These are phyloP conservation scores for Tilletia indica DNA, from an alignment of 1,284 basidiomycete species.

Conservation along the genomic window DNA sequence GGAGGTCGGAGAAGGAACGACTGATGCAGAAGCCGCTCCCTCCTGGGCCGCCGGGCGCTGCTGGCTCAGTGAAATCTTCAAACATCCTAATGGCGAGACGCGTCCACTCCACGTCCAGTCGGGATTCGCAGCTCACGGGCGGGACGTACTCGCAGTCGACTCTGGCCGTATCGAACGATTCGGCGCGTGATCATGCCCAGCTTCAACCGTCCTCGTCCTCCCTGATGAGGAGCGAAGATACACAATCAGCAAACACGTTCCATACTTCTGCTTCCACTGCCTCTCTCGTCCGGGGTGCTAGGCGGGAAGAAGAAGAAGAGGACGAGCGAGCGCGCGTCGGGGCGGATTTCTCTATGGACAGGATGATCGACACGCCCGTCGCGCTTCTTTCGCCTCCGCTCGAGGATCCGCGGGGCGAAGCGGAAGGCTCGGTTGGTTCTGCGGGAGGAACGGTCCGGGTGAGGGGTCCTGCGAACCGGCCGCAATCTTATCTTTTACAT, in stretches of 20 bases:
- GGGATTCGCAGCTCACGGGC: too few species aligned
- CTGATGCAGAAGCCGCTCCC: constrained; percentile 3
- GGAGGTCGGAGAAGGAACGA: neutral
- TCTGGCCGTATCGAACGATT: neutral
- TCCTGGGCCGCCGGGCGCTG: neutral
- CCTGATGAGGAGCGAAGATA: too few species aligned
- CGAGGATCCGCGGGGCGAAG: neutral
- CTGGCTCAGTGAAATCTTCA: too few species aligned
- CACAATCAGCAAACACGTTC: too few species aligned
- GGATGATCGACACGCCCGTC: neutral
- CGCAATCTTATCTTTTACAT: neutral
- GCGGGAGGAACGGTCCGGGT: neutral
- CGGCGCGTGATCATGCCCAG: neutral
- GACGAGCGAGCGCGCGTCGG: too few species aligned
- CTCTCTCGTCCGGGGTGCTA: too few species aligned
- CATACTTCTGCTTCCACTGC: too few species aligned
- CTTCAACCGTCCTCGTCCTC: neutral
- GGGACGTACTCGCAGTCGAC: neutral
- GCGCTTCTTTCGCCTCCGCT: neutral
- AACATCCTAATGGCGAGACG: too few species aligned
- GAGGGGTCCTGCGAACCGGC: neutral
- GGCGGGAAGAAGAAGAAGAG: too few species aligned
- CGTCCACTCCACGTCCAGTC: too few species aligned
- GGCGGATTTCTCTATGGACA: neutral
- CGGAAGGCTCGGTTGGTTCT: too few species aligned